These are phyloP conservation scores for Anisodus tanguticus DNA, from an alignment of 257 asterid species.

Conservation along the genomic window DNA sequence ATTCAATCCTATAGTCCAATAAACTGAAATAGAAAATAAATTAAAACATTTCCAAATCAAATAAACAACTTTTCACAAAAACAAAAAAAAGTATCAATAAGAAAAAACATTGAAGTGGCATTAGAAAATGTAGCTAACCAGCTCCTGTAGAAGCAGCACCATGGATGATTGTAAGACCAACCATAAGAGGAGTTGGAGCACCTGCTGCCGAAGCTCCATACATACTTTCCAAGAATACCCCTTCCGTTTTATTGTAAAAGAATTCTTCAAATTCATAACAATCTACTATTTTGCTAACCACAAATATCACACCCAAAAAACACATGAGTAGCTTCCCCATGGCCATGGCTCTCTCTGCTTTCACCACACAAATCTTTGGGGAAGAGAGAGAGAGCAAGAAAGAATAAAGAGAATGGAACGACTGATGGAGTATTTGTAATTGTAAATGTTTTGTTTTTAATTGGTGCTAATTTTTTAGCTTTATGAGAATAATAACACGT, in stretches of 20 bases:
- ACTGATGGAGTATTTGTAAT: background rate
- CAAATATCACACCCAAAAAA: constrained; percentile 46
- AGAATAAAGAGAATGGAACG: background rate
- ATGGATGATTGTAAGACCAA: constrained; percentile 73
- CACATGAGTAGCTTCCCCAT: constrained; percentile 49
- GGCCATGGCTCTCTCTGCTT: constrained; percentile 40
- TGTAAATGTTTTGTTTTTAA: background rate
- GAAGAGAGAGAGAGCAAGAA: constrained; percentile 6
- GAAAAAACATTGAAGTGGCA: background rate
- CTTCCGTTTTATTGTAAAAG: constrained; percentile 50
- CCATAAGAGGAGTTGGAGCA: constrained; percentile 66
- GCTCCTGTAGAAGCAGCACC: constrained; percentile 90
- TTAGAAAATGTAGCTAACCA: constrained; percentile 47
- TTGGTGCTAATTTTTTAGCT: background rate
- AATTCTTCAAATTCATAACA: constrained; percentile 62
- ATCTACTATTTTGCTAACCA: constrained; percentile 45
- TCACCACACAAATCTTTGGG: constrained; percentile 35
- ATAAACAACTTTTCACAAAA: background rate
- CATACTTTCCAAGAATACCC: constrained; percentile 50
- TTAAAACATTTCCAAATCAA: background rate
- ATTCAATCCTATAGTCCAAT: background rate
- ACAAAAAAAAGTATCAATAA: background rate
- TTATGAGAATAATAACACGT: background rate
- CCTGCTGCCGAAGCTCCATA: constrained; percentile 60
- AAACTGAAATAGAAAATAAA: background rate